Conservation (phyloP, 2,329 filamentous ascomycete genomes). For the Calonectria montana region DNA sequence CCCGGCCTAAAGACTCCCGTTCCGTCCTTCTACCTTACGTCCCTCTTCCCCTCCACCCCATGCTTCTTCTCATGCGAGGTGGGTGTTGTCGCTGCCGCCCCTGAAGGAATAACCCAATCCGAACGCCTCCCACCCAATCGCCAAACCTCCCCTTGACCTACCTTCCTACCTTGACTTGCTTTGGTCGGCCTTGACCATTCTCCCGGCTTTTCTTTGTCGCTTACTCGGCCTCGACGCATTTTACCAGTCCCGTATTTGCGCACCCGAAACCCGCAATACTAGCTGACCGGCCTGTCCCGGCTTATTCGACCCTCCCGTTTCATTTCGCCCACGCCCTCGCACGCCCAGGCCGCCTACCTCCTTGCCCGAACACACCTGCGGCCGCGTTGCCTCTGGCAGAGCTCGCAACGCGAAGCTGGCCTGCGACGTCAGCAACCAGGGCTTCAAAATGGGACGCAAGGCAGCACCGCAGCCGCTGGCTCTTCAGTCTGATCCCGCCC, state of each 20-base stretch:
- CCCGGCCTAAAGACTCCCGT: not conserved
- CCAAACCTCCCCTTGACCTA: constrained; percentile 29
- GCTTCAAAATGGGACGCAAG: constrained; percentile 65
- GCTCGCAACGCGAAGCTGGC: constrained; percentile 35
- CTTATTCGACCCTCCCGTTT: constrained; percentile 16
- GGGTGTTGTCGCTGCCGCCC: constrained; percentile 21
- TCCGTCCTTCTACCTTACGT: constrained; percentile 1
- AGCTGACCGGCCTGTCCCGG: constrained; percentile 20
- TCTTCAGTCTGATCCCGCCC: constrained; percentile 56
- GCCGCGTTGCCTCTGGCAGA: constrained; percentile 34
- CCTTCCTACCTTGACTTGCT: not conserved
- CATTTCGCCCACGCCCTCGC: constrained; percentile 32
- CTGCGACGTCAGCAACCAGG: constrained; percentile 42
- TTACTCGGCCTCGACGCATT: constrained; percentile 10
- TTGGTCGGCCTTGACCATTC: constrained; percentile 10
- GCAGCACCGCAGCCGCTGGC: constrained; percentile 68
- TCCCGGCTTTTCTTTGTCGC: not conserved
- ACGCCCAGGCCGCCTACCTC: constrained; percentile 34
- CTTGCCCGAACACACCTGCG: constrained; percentile 5
- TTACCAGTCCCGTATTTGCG: constrained; percentile 9
- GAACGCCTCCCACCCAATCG: constrained; percentile 33
- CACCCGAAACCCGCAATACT: constrained; percentile 23
- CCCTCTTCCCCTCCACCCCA: constrained; percentile 10
- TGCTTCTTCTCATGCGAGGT: constrained; percentile 19
- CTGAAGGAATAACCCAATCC: constrained; percentile 28